A percentile compares a stretch with the other conserved stretches of the same genome.
Conservation (phyloP, 345 rosid genomes). For the Turritis glabra region DNA sequence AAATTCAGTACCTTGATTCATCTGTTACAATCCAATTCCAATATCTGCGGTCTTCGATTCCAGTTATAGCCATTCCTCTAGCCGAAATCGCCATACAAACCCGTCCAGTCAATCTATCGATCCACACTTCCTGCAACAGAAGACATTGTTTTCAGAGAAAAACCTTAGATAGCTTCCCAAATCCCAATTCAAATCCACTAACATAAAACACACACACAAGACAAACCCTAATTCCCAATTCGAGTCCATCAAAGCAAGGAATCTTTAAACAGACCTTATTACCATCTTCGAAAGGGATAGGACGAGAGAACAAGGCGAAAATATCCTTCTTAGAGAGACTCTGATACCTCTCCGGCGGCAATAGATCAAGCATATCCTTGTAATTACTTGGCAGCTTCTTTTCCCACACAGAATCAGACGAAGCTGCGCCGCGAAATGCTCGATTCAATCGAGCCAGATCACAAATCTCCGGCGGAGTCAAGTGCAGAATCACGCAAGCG, state of each 20-base stretch:
- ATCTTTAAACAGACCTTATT: slow-evolving; percentile 50
- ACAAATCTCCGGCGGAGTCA: slow-evolving; percentile 93
- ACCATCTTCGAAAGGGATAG: slow-evolving; percentile 66
- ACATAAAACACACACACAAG: not conserved
- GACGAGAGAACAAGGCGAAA: slow-evolving; percentile 75
- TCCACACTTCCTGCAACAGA: slow-evolving; percentile 76
- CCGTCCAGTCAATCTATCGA: slow-evolving; percentile 80
- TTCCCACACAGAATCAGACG: slow-evolving; percentile 89
- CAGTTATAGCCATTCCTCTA: slow-evolving; percentile 77
- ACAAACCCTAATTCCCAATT: slow-evolving; percentile 3
- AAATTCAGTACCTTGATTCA: slow-evolving; percentile 69
- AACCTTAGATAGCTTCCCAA: not conserved
- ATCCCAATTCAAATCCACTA: not conserved
- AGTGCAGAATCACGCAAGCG: slow-evolving; percentile 75
- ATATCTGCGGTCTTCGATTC: slow-evolving; percentile 87
- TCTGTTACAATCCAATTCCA: slow-evolving; percentile 92
- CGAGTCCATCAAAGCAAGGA: not conserved
- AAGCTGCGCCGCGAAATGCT: slow-evolving; percentile 87
- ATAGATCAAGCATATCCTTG: slow-evolving; percentile 62
- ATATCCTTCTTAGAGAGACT: slow-evolving; percentile 67
- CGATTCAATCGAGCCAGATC: slow-evolving; percentile 79
- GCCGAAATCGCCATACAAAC: slow-evolving; percentile 86
- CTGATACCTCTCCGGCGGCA: slow-evolving; percentile 60
- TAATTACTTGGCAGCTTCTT: slow-evolving; percentile 73
- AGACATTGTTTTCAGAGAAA: not conserved